These are phyloP conservation scores for Triticum urartu DNA, from an alignment of 176 grass and related monocot genomes.

Conservation along the genomic window DNA sequence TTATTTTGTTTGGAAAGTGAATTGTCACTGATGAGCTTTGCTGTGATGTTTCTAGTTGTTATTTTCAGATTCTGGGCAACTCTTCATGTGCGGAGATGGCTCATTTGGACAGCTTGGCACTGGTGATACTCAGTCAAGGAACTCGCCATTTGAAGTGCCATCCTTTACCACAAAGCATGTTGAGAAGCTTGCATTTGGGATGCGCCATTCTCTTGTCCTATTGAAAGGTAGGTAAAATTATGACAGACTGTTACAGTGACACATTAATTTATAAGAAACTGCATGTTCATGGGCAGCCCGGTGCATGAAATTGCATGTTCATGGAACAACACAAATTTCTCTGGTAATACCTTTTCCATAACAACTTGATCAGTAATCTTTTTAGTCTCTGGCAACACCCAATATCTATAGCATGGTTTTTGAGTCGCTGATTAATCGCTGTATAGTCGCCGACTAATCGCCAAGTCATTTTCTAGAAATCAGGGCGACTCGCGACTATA, in stretches of 20 bases:
- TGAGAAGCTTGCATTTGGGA: slow-evolving; percentile 81
- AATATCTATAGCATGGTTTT: neutral
- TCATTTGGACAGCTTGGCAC: slow-evolving; percentile 96
- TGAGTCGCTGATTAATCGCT: no score
- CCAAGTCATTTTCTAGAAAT: no score
- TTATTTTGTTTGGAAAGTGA: slow-evolving; percentile 27
- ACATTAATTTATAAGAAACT: neutral
- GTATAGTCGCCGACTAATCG: no score
- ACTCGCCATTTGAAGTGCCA: slow-evolving; percentile 58
- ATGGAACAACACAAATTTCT: neutral
- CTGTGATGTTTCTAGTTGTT: slow-evolving; percentile 56
- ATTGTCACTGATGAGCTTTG: slow-evolving; percentile 37
- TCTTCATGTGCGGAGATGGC: slow-evolving; percentile 89
- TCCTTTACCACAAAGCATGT: slow-evolving; percentile 62
- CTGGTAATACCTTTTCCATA: neutral
- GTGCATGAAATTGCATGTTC: neutral
- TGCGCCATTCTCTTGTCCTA: slow-evolving; percentile 88
- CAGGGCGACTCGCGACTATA: no score
- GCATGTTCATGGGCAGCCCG: neutral
- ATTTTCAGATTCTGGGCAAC: slow-evolving; percentile 64
- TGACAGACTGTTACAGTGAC: neutral
- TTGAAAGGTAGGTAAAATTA: slow-evolving; percentile 54
- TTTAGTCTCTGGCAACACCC: neutral
- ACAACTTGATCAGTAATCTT: neutral
- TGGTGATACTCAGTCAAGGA: slow-evolving; percentile 66